Evolutionary conservation across 306 rosid species (phyloP), one percentile per base, ranked within the genome.

Genomic region (Oxytropis ochrocephala): DNA sequence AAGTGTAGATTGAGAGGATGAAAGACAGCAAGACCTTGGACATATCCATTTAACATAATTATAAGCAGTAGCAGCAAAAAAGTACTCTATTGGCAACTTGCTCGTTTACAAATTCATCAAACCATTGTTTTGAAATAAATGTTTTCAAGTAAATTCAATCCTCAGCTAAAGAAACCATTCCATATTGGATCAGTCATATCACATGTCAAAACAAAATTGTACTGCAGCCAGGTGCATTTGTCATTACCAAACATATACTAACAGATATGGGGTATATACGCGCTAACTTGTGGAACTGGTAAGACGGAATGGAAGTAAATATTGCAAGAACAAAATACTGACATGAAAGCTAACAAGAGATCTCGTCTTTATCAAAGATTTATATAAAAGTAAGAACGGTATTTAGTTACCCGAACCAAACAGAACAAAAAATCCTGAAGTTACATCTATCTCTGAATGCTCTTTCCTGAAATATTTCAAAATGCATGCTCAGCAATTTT

Each of bases 401-500:
- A 53, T 56, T 48, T 41, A 64, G 67, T 76, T 81, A 95, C 99
- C 99, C 80, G 97, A 91, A 75, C 97, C 97, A 64, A 95, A 91
- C 55, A 95, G 84, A 42, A 87, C 92, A 66, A 78, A 85, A 84
- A 91, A 91, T 75, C 97, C 99, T 3, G 96, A 81, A 75, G 88
- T 67, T 51, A 95, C 97, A 30, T 95, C 97, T 70, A 95, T 86
- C 70, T 95, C 97, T 17, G 99, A 95, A 29, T 89, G 89, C 77
- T 91, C 97, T 88, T 81, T 82, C 99, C 97, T 95, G 88, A 58
- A 69, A 85, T 24, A 62, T 43, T 62, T 53, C 30, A 72, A 27
- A 74, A 73, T 35, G 59, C 32, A 76, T 35, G 17, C 49, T 78
- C 41, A 85, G 39, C 36, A 71, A 54, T 41, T 55, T 49, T 63